These are phyloP conservation scores for Neofusicoccum sp. DNA, from an alignment of 2,329 filamentous ascomycete species.

Conservation along the genomic window DNA sequence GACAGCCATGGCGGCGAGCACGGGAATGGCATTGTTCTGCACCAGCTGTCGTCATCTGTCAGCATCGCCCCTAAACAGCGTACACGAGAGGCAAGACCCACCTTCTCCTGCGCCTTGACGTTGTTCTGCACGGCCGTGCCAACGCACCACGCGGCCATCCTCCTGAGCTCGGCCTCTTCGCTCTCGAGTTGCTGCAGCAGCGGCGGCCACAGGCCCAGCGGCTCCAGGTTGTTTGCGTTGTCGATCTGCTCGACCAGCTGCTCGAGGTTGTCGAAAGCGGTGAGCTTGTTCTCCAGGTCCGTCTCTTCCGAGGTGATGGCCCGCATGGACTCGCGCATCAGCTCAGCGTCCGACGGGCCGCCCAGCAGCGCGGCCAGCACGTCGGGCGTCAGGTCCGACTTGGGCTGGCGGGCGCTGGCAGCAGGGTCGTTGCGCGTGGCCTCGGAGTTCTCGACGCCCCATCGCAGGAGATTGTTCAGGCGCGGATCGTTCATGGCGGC, in stretches of 20 bases:
- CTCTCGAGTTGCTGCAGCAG: conserved; percentile 68
- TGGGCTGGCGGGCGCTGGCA: conserved; percentile 29
- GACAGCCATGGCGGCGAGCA: conserved; percentile 64
- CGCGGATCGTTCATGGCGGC: conserved; percentile 55
- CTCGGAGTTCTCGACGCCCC: conserved; percentile 66
- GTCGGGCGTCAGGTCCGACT: conserved; percentile 61
- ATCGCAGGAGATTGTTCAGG: conserved; percentile 77
- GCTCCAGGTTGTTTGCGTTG: conserved; percentile 91
- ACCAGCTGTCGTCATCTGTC: conserved; percentile 44
- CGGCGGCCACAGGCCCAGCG: conserved; percentile 76
- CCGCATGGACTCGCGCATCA: conserved; percentile 83
- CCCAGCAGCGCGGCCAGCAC: conserved; percentile 73
- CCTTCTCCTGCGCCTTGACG: conserved; percentile 73
- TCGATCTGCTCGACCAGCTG: conserved; percentile 89
- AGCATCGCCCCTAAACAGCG: conserved; percentile 4
- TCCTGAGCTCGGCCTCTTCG: conserved; percentile 69
- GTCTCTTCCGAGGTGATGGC: conserved; percentile 65
- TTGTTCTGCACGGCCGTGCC: conserved; percentile 98
- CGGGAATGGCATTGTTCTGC: conserved; percentile 64
- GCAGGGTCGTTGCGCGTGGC: conserved; percentile 36
- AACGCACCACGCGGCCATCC: conserved; percentile 90
- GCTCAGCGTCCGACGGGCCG: conserved; percentile 83
- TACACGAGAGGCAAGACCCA: conserved; percentile 26
- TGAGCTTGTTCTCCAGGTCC: conserved; percentile 71
- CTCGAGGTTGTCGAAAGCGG: conserved; percentile 93